Percentiles rank a stretch among this genome's conserved stretches.
Evolutionary conservation across 2,329 filamentous ascomycete genomes (phyloP).

Genomic region (Hyphodiscus sp.): DNA sequence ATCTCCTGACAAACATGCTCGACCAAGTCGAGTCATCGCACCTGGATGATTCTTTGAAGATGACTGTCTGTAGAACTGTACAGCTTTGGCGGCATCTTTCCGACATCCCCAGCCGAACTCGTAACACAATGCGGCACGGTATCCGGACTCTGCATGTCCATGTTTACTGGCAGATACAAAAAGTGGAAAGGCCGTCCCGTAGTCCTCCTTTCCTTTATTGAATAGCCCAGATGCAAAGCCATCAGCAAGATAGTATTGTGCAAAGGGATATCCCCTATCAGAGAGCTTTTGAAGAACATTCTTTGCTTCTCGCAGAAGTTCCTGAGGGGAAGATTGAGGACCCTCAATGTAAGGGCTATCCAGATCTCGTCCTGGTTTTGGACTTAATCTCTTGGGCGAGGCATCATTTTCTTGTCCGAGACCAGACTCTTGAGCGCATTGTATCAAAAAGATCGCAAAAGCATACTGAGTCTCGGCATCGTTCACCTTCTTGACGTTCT

Average conservation of each 20-base stretch:
- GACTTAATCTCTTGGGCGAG: slow-evolving; percentile 28
- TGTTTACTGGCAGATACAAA: slow-evolving; percentile 94
- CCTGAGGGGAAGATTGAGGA: slow-evolving; percentile 48
- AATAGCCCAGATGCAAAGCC: slow-evolving; percentile 92
- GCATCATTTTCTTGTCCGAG: slow-evolving; percentile 41
- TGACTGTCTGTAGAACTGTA: slow-evolving; percentile 85
- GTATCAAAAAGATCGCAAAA: slow-evolving; percentile 90
- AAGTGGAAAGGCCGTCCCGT: slow-evolving; percentile 84
- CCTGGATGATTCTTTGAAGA: slow-evolving; percentile 93
- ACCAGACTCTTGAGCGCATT: slow-evolving; percentile 75
- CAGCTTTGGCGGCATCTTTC: slow-evolving; percentile 83
- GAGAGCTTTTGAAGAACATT: slow-evolving; percentile 81
- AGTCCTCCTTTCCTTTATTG: slow-evolving; percentile 88
- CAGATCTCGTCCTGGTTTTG: slow-evolving; percentile 41
- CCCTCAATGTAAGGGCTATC: slow-evolving; percentile 42
- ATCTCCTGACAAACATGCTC: slow-evolving; percentile 84
- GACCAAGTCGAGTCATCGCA: slow-evolving; percentile 85
- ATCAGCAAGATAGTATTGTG: slow-evolving; percentile 95
- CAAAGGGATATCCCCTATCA: slow-evolving; percentile 88
- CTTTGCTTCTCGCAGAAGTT: slow-evolving; percentile 79
- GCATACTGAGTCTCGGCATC: slow-evolving; percentile 89
- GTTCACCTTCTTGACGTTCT: slow-evolving; percentile 95
- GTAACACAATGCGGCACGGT: slow-evolving; percentile 89
- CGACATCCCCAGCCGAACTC: slow-evolving; percentile 97
- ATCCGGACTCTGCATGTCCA: slow-evolving; percentile 92